Evolutionary conservation across 108 stramenopile species (phyloP).

Genomic region (Stephanodiscus triporus): DNA sequence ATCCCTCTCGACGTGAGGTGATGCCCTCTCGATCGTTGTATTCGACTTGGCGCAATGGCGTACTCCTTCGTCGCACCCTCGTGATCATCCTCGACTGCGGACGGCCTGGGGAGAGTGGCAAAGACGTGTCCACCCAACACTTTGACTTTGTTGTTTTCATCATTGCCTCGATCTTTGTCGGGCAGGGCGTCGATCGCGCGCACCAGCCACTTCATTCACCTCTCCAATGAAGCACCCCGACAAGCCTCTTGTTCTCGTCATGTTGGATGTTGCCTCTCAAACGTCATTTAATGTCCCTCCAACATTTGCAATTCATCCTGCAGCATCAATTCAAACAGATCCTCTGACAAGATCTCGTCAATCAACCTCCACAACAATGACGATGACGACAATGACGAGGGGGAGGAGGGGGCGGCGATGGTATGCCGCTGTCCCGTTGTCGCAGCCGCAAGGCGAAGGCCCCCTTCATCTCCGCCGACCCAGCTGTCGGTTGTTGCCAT

Average conservation of each 20-base stretch:
- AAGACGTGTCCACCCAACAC: neutral
- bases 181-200: neutral
- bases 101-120: neutral
- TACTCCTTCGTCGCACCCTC: too few relatives aligned
- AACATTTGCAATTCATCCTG: constrained; percentile 18
- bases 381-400: too few relatives aligned
- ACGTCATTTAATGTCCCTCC: constrained; percentile 8
- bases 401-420: too few relatives aligned
- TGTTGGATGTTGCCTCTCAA: constrained; percentile 17
- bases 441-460: too few relatives aligned
- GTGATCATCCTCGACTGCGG: too few relatives aligned
- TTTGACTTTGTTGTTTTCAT: constrained; percentile 2
- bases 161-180: neutral
- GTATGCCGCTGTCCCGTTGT: too few relatives aligned
- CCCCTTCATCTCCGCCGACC: too few relatives aligned
- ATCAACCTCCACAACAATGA: constrained; percentile 4
- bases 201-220: constrained; percentile 29
- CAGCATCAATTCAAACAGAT: neutral
- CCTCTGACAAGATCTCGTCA: constrained; percentile 23
- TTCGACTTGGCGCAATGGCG: too few relatives aligned
- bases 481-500: too few relatives aligned
- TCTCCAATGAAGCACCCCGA: constrained; percentile 31
- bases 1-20: neutral
- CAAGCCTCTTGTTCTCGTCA: constrained; percentile 30
- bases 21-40: too few relatives aligned